Percentiles rank a stretch among this genome's conserved stretches.
These are phyloP conservation scores for Aureobasidium subglaciale DNA, from an alignment of 2,329 filamentous ascomycete species.

Conservation along the genomic window DNA sequence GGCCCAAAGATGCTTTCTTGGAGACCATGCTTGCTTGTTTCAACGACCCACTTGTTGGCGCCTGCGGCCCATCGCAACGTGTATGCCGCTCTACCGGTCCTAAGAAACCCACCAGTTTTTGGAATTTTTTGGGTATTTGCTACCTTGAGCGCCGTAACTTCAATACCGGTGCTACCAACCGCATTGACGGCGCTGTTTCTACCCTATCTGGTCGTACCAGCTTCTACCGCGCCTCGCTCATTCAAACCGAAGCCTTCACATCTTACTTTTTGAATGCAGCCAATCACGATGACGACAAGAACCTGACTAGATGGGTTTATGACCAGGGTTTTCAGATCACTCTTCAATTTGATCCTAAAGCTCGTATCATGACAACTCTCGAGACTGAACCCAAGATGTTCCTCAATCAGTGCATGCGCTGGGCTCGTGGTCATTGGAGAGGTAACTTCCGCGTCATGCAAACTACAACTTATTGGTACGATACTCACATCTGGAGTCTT, in stretches of 20 bases:
- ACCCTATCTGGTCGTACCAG: constrained; percentile 52
- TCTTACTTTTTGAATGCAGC: constrained; percentile 42
- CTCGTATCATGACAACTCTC: constrained; percentile 47
- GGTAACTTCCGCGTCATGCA: constrained; percentile 46
- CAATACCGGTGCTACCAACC: constrained; percentile 50
- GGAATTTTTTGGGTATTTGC: constrained; percentile 52
- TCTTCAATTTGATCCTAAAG: constrained; percentile 46
- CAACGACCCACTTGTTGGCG: constrained; percentile 42
- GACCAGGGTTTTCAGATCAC: constrained; percentile 45
- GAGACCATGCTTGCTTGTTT: constrained; percentile 32
- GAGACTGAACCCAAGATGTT: constrained; percentile 45
- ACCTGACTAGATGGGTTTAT: constrained; percentile 49
- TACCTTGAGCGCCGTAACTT: constrained; percentile 58
- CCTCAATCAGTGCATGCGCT: constrained; percentile 47
- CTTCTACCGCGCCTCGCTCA: constrained; percentile 44
- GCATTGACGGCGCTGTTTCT: constrained; percentile 53
- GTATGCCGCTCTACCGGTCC: constrained; percentile 35
- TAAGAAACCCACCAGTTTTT: constrained; percentile 23
- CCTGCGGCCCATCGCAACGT: constrained; percentile 52
- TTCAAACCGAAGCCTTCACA: constrained; percentile 40
- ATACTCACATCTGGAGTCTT: constrained; percentile 43
- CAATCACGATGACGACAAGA: constrained; percentile 56
- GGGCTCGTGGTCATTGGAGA: constrained; percentile 53
- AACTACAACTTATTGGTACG: constrained; percentile 29
- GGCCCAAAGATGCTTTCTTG: constrained; percentile 24